Evolutionary conservation across 1,139 yeast genomes (phyloP).

Genomic region (Magnusiomyces ingens): DNA sequence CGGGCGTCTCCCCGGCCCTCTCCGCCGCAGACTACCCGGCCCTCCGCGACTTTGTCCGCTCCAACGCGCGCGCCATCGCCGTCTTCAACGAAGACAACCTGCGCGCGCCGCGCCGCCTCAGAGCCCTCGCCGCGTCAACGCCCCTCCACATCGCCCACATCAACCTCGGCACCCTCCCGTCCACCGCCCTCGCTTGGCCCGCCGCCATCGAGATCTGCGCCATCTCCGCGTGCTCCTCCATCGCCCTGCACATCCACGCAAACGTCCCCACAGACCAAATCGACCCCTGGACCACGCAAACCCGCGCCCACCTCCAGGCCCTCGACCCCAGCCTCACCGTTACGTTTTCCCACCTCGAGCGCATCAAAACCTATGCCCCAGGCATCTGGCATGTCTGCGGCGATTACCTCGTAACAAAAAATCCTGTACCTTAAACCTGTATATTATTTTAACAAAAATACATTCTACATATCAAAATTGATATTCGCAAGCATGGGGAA

Average conservation of each 20-base stretch:
- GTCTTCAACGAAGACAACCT: slow-evolving; percentile 62
- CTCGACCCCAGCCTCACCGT: slow-evolving; percentile 10
- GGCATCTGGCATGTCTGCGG: slow-evolving; percentile 75
- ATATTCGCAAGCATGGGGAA: slow-evolving; percentile 4
- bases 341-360: slow-evolving; percentile 40
- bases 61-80: slow-evolving; percentile 30
- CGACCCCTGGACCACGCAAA: slow-evolving; percentile 29
- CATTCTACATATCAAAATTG: background rate
- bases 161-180: slow-evolving; percentile 72
- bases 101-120: slow-evolving; percentile 40
- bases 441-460: background rate
- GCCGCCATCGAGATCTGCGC: slow-evolving; percentile 33
- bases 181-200: slow-evolving; percentile 57
- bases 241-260: slow-evolving; percentile 63
- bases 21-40: too few relatives aligned
- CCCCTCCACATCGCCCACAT: slow-evolving; percentile 48
- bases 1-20: too few relatives aligned
- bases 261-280: slow-evolving; percentile 50
- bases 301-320: background rate
- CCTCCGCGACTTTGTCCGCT: too few relatives aligned
- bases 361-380: slow-evolving; percentile 81
- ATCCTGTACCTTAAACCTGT: background rate
- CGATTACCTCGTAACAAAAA: slow-evolving; percentile 34
- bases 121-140: slow-evolving; percentile 5
- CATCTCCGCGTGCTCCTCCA: slow-evolving; percentile 8